phyloP scores from a whole-genome alignment of 768 basidiomycete species.

The Imleria badia region DNA sequence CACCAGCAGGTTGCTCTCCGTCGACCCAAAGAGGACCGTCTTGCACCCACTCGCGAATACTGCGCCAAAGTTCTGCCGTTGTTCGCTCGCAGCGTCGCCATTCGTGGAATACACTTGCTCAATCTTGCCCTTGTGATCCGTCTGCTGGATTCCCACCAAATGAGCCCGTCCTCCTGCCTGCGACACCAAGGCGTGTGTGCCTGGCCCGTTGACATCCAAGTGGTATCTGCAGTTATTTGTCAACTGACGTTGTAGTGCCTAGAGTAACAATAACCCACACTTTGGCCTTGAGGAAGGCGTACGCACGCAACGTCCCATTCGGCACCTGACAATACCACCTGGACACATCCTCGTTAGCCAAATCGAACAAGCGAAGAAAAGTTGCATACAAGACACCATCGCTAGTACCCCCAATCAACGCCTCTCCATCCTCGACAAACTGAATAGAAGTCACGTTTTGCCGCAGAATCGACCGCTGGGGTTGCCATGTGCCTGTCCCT shows the following conservation, averaged over 20 bases:
- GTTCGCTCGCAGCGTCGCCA: constrained; percentile 27
- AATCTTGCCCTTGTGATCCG: constrained; percentile 50
- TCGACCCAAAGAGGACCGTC: constrained; percentile 55
- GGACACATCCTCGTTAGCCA: constrained; percentile 12
- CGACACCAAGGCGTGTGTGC: constrained; percentile 53
- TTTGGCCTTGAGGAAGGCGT: constrained; percentile 55
- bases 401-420: constrained; percentile 64
- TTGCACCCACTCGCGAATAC: constrained; percentile 54
- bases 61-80: constrained; percentile 43
- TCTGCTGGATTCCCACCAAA: constrained; percentile 49
- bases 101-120: constrained; percentile 54
- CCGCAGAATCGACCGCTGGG: constrained; percentile 61
- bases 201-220: constrained; percentile 50
- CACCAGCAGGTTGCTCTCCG: constrained; percentile 54
- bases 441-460: constrained; percentile 63
- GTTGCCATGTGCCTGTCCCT: constrained; percentile 56
- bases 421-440: constrained; percentile 63
- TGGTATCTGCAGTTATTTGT: constrained; percentile 42
- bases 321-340: constrained; percentile 73
- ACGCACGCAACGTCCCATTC: constrained; percentile 62
- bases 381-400: constrained; percentile 63
- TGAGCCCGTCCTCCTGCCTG: constrained; percentile 50
- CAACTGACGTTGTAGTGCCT: not conserved
- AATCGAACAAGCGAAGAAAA: not conserved
- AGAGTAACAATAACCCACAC: constrained; percentile 44